Evolutionary conservation across 2,329 filamentous ascomycete species (phyloP), one percentile per base, ranked within the genome.

Genomic region (Phoma herbarum): DNA sequence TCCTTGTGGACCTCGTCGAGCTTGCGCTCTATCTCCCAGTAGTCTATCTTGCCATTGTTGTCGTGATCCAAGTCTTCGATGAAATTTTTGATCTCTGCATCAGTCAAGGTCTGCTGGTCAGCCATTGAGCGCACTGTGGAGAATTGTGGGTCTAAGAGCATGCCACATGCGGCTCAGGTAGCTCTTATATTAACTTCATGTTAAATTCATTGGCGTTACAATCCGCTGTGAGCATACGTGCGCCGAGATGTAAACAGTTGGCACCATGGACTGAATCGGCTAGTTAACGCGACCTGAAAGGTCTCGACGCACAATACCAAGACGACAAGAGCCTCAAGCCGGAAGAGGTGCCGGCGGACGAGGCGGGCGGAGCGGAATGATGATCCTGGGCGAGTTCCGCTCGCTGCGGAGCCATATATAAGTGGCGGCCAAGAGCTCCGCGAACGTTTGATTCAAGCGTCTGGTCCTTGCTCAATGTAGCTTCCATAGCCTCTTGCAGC

Each of bases 61-160:
- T 86, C 78, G 60, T 79, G 77, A 64, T 86, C 84, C 3, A 87
- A 73, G 28, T 83, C 81, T 57, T 84, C 76, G 39, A 86, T 75
- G 52, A 87, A 86, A 4, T 76, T 68, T 7, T 80, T 71, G 45
- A 86, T 83, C 64, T 86, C 84, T 7, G 81, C 75, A 48, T 84
- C 78, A 7, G 67, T 75, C 14, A 76, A 68, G 37, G 61, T 68
- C 33, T 68, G 66, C 58, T 66, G 61, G 3, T 59, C 50, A 50
- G 68, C 61, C 72, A 75, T 75, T 31, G 50, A 57, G 2, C 3
- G n/a, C 4, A 20, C 16, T 39, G 22, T 25, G 7, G 11, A 35
- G 28, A 37, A 16, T n/a, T 50, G 52, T 33, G 50, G 52, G 18
- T 48, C 23, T 28, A 47, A n/a, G 20, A 16, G 3, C 16, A 25